A percentile compares a stretch with the other conserved stretches of the same genome.
Conservation (phyloP, 23 red algal species). For the Chondrus crispus region DNA sequence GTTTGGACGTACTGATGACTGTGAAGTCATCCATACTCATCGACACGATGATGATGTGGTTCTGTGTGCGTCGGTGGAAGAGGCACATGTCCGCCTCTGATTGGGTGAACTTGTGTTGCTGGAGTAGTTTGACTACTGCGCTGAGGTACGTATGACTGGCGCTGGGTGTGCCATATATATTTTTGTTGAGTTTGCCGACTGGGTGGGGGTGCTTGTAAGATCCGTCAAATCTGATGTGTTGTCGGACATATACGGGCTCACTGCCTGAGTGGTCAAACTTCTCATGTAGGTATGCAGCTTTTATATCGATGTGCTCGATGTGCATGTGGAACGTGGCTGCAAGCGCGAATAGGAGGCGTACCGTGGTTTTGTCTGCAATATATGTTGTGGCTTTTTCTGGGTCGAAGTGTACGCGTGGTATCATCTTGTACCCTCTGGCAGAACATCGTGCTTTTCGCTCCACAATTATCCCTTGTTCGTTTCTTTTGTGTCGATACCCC, state of each 20-base stretch:
- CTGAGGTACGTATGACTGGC: background rate
- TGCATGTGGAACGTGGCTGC: background rate
- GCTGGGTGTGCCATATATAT: background rate
- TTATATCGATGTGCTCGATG: constrained; percentile 26
- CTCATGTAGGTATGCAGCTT: constrained; percentile 13
- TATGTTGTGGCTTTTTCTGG: background rate
- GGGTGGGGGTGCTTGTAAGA: background rate
- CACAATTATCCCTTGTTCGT: background rate
- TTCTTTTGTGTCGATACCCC: background rate
- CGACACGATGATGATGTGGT: background rate
- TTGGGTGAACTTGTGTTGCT: too few relatives aligned
- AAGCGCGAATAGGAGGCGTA: background rate
- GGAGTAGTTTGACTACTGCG: background rate
- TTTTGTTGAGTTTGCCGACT: background rate
- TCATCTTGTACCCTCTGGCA: background rate
- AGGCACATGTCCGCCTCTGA: background rate
- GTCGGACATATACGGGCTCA: background rate
- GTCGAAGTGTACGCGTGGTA: background rate
- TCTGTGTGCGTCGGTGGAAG: background rate
- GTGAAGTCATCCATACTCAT: background rate
- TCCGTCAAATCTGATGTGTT: background rate
- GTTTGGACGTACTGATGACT: background rate
- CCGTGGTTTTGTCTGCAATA: background rate
- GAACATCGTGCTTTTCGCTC: background rate
- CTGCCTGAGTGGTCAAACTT: background rate